These are phyloP conservation scores for Zizania latifolia DNA, from an alignment of 176 grass and related monocot species.

Conservation along the genomic window DNA sequence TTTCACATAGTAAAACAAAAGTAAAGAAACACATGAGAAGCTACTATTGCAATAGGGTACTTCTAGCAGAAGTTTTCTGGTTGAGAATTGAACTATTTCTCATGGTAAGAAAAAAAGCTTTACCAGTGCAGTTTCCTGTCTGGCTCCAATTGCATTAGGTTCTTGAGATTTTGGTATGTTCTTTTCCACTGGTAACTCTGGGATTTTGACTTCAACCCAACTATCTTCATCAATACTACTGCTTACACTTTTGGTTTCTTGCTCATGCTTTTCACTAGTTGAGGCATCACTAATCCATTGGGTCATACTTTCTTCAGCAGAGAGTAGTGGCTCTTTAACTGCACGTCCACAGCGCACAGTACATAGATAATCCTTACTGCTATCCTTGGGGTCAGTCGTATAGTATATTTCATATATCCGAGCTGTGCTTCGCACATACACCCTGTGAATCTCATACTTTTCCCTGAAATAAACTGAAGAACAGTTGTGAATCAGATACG, in stretches of 20 bases:
- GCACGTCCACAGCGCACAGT: constrained; percentile 65
- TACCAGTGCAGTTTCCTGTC: constrained; percentile 45
- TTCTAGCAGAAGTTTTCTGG: background rate
- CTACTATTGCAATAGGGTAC: background rate
- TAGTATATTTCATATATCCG: constrained; percentile 87
- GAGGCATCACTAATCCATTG: constrained; percentile 22
- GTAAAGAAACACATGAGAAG: constrained; percentile 23
- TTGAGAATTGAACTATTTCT: background rate
- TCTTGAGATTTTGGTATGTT: constrained; percentile 14
- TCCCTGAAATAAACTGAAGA: constrained; percentile 57
- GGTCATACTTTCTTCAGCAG: constrained; percentile 36
- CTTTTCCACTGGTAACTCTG: constrained; percentile 36
- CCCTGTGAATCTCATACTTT: constrained; percentile 65
- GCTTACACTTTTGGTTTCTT: constrained; percentile 30
- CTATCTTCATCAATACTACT: constrained; percentile 63
- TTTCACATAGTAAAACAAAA: constrained; percentile 30
- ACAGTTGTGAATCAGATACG: constrained; percentile 28
- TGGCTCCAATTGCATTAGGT: constrained; percentile 29
- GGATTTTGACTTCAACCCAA: constrained; percentile 77
- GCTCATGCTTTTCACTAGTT: constrained; percentile 40
- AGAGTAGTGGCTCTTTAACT: constrained; percentile 30
- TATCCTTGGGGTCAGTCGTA: constrained; percentile 33
- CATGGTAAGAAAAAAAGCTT: background rate
- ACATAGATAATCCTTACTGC: constrained; percentile 73
- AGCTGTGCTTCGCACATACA: constrained; percentile 74